Base-by-base conservation (phyloP, 495 filamentous ascomycete genomes). In the Lepidopterella palustris region DNA sequence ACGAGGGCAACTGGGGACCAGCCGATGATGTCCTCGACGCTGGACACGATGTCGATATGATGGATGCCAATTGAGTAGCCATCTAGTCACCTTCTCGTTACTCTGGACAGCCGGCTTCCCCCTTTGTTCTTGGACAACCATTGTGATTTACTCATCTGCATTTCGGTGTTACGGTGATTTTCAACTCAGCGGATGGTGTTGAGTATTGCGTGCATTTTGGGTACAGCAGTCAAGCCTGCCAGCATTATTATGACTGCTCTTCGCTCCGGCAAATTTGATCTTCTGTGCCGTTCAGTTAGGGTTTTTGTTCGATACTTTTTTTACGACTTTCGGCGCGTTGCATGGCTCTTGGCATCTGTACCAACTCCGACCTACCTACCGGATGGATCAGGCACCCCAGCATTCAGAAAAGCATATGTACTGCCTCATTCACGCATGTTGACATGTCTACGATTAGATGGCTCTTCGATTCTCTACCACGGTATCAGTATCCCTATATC, bases 1-100 rank as follows among this genome's bases (percentile, higher is more conserved):
- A 85, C 61, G 93, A 98, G 75, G 95, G 93, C 64, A 91, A 89
- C 70, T 98, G 90, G 89, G 93, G 93, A 1, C 93, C 92, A 39
- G 83, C 83, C 10, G 86, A 89, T 61, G 80, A 87, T 57, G 78
- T 88, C 26, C 74, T 89, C 2, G 51, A 49, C 25, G 60, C 57
- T 60, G 78, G 76, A n/a, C 81, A 83, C 69, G 84, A 87, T 73
- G 79, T 82, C 48, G 85, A 87, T 70, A 88, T 88, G 84, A 83
- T 86, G 69, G 86, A 89, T 71, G 84, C 63, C 53, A 57, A 49
- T 39, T 67, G 42, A 64, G 60, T 31, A 9, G 26, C 24, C 13
- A 24, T 50, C 47, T 25, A 25, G 15, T 8, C 9, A 50, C 47
- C 8, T 50, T 8, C 25, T 25, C 23, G 26, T 25, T 1, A 24